Evolutionary conservation across 495 filamentous ascomycete genomes (phyloP).

Genomic region (Talaromyces thailandensis): DNA sequence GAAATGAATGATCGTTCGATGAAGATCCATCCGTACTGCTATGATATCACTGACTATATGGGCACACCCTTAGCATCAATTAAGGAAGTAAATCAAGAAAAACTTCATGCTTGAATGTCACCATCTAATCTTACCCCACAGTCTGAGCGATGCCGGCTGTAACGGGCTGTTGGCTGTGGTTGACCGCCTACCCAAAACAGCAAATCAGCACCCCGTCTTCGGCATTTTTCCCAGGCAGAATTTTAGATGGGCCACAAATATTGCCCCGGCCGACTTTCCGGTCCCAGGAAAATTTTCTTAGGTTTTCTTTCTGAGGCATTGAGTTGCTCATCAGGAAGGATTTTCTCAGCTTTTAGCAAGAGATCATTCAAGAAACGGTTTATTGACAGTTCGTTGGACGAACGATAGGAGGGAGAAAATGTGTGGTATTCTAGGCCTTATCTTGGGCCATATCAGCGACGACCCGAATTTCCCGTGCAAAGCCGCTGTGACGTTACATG

Average conservation of each 20-base stretch:
- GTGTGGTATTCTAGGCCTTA: constrained; percentile 82
- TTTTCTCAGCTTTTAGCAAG: neutral
- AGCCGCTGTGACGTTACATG: constrained; percentile 76
- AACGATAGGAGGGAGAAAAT: constrained; percentile 31
- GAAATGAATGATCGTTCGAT: neutral
- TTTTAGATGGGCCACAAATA: neutral
- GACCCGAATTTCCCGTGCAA: constrained; percentile 21
- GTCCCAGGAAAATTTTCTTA: constrained; percentile 1
- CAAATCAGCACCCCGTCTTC: neutral
- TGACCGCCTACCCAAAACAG: neutral
- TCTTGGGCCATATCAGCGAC: constrained; percentile 57
- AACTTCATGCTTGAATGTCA: neutral
- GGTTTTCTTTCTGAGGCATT: constrained; percentile 6
- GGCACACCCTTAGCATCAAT: neutral
- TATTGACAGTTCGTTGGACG: neutral
- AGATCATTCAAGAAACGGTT: neutral
- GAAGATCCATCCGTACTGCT: neutral
- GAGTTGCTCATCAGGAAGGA: constrained; percentile 2
- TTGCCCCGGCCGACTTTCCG: constrained; percentile 2
- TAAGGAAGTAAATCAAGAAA: neutral
- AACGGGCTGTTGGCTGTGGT: neutral
- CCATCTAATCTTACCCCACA: neutral
- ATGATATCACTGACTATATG: neutral
- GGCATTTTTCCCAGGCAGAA: neutral
- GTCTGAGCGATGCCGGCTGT: neutral